These are phyloP conservation scores for Pichia nakasei DNA, from an alignment of 805 yeast genomes.

Conservation along the genomic window DNA sequence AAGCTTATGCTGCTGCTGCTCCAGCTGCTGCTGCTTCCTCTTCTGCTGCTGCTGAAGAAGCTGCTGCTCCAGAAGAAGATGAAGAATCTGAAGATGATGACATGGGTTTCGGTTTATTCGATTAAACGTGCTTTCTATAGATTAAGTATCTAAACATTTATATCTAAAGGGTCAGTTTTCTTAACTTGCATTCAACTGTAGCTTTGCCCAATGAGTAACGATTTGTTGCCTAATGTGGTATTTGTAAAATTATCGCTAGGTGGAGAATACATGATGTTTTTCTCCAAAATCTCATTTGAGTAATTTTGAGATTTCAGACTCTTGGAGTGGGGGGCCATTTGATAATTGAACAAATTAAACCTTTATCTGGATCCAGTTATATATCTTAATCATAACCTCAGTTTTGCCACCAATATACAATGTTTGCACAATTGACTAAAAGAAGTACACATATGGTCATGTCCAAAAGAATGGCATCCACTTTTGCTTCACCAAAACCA, in stretches of 20 bases:
- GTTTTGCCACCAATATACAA: background rate
- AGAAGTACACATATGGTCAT: constrained; percentile 3
- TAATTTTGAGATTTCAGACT: no score
- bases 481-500: constrained; percentile 5
- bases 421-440: constrained; percentile 16
- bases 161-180: background rate
- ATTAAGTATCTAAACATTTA: background rate
- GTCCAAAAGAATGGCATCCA: constrained; percentile 7
- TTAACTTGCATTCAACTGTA: background rate
- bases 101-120: constrained; percentile 99
- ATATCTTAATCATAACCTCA: no score
- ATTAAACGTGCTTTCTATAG: constrained; percentile 41
- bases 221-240: no score
- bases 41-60: constrained; percentile 50
- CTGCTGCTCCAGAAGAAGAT: constrained; percentile 66
- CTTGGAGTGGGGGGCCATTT: background rate
- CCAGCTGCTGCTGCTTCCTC: constrained; percentile 88
- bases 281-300: no score
- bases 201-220: background rate
- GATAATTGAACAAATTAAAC: no score
- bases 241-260: background rate
- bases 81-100: constrained; percentile 52
- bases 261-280: background rate
- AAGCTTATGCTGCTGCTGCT: constrained; percentile 98
- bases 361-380: no score